Percentiles rank a stretch among this genome's conserved stretches.
phyloP scores from a whole-genome alignment of 129 eudicot species.

The sunflower (Helianthus annuus) region DNA sequence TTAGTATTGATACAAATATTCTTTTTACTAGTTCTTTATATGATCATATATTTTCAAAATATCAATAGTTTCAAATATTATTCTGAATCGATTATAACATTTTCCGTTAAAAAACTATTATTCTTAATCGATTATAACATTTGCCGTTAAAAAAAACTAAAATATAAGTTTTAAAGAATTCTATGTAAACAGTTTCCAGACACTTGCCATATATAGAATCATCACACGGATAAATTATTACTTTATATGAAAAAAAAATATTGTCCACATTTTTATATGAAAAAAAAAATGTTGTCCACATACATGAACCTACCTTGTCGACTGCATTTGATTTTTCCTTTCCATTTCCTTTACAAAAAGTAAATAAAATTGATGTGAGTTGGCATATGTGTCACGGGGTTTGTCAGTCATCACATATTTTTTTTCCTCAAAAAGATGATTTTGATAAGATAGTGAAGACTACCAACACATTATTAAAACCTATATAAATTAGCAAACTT shows the following conservation, averaged over 20 bases:
- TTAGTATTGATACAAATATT: no score
- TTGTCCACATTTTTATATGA: no score
- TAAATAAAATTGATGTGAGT: no score
- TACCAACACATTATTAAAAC: no score
- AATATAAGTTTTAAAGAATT: neutral
- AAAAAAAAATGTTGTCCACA: neutral
- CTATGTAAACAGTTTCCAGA: neutral
- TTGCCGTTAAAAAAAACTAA: neutral
- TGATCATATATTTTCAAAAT: no score
- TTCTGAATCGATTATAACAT: neutral
- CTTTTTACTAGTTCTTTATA: no score
- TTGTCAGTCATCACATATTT: no score
- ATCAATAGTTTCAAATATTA: neutral
- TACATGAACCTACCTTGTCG: neutral
- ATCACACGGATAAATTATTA: neutral
- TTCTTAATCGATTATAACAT: neutral
- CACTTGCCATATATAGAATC: neutral
- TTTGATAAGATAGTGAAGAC: no score
- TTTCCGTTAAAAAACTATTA: neutral
- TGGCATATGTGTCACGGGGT: no score
- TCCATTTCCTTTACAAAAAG: neutral
- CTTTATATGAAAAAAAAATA: neutral
- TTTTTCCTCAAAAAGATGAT: no score
- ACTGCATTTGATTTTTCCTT: neutral
- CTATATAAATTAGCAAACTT: no score